Conservation (phyloP, 768 basidiomycete genomes). For the Lentinula raphanica region DNA sequence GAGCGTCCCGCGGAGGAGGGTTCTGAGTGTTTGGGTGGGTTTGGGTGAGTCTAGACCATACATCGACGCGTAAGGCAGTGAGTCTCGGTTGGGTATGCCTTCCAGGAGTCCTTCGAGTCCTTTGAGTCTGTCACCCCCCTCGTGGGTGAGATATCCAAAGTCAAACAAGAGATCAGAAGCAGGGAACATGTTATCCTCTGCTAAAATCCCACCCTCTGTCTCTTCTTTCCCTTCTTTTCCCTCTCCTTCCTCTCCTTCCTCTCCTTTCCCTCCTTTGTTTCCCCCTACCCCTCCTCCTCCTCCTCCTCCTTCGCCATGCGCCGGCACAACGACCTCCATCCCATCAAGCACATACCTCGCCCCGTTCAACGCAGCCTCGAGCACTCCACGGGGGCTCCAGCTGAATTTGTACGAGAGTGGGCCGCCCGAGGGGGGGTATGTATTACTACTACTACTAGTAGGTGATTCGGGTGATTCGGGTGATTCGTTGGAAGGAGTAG, state of each 20-base stretch:
- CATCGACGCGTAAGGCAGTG: conserved; percentile 59
- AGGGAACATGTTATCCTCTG: not conserved
- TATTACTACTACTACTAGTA: no score
- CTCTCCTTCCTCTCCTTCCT: no score
- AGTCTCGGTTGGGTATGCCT: conserved; percentile 83
- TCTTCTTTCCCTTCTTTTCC: no score
- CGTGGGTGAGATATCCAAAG: no score
- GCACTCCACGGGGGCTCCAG: conserved; percentile 86
- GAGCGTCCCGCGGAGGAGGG: not conserved
- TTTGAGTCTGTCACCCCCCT: no score
- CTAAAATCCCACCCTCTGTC: not conserved
- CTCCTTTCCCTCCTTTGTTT: not conserved
- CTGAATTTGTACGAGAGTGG: conserved; percentile 91
- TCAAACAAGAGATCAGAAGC: conserved; percentile 26
- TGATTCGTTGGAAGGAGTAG: no score
- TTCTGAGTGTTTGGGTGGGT: no score
- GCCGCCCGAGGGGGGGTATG: conserved; percentile 24
- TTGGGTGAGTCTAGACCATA: no score
- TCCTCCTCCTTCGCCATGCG: not conserved
- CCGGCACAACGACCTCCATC: conserved; percentile 35
- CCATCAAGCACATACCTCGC: conserved; percentile 60
- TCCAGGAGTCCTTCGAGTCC: conserved; percentile 54
- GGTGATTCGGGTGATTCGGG: no score
- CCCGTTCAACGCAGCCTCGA: conserved; percentile 71
- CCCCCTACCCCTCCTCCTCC: no score